Evolutionary conservation across 768 basidiomycete species (phyloP).

Genomic region (Neoboletus magnificus): DNA sequence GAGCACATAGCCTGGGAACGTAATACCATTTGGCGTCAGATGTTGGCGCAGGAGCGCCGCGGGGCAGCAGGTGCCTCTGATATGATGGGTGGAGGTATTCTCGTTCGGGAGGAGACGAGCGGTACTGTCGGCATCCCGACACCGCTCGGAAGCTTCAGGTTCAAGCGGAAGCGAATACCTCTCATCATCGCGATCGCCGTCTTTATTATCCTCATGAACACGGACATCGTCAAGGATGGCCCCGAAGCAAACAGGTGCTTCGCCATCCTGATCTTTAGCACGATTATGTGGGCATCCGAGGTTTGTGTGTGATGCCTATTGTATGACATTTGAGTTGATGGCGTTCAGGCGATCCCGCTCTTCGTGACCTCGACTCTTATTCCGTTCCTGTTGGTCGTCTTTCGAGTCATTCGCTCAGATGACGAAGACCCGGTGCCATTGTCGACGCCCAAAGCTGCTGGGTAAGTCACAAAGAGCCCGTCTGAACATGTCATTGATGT

Average conservation of each 20-base stretch:
- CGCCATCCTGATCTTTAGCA: conserved; percentile 85
- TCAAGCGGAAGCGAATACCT: conserved; percentile 63
- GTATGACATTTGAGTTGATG: neutral
- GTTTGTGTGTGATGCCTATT: conserved; percentile 36
- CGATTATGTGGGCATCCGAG: conserved; percentile 96
- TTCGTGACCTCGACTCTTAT: conserved; percentile 95
- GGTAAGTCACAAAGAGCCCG: conserved; percentile 45
- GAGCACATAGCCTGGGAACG: conserved; percentile 97
- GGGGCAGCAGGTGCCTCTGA: conserved; percentile 41
- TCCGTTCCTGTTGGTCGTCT: conserved; percentile 82
- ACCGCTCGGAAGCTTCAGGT: conserved; percentile 59
- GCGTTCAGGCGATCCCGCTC: conserved; percentile 82
- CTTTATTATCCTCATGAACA: conserved; percentile 60
- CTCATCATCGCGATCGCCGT: conserved; percentile 53
- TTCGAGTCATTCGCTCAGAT: conserved; percentile 63
- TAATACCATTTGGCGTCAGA: conserved; percentile 96
- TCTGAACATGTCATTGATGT: neutral
- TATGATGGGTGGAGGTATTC: conserved; percentile 41
- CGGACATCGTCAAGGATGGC: conserved; percentile 50
- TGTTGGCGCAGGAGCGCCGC: conserved; percentile 80
- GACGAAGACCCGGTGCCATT: conserved; percentile 51
- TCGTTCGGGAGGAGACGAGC: conserved; percentile 41
- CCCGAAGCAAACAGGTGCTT: conserved; percentile 84
- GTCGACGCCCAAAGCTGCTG: conserved; percentile 68
- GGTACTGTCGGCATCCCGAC: conserved; percentile 48